Evolutionary conservation across 148 eudicot species (phyloP), one percentile per base, ranked within the genome.

Genomic region (Nepenthes mirabilis): DNA sequence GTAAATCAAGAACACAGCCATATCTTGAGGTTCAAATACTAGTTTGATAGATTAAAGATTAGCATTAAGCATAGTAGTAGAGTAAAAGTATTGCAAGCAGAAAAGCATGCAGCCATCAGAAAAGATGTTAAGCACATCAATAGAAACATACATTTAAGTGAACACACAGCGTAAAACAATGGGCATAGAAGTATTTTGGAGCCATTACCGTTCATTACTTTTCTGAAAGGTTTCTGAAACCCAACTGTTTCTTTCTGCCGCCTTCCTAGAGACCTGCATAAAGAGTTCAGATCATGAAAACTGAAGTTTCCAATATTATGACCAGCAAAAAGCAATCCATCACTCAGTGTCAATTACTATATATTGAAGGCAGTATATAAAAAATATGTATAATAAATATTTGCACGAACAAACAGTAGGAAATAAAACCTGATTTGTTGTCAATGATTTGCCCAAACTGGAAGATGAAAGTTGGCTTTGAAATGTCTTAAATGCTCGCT

Each of bases 401-500:
- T 14, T 23, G 55, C 12, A 1, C 34, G 36, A 40, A 33, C 37
- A 47, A 14, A 8, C 36, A 13, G 14, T 57, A 56, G 54, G 35
- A 57, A 52, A 68, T 54, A 57, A 54, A 13, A 82, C 91, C 88
- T 77, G 74, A 63, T 73, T 71, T 54, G 73, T 52, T 52, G 63
- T 53, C 68, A 70, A 61, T 43, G 75, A 60, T 66, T 57, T 77
- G 3, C 53, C 69, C 59, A 73, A 63, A 72, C 54, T 65, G 47
- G 80, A 49, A 62, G 75, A 68, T 69, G 78, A 52, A 23, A 45
- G 64, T 47, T 57, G 76, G 72, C 69, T 82, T 63, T 75, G 82
- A 61, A 94, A 94, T 63, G 95, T 49, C 79, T 80, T 89, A 70
- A 94, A 94, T 34, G 91, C 99, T 43, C 97, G 80, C 68, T 68